A percentile compares a stretch with the other conserved stretches of the same genome.
Evolutionary conservation across 73 alveolate genomes (phyloP).

Genomic region (Tetrahymena thermophila): DNA sequence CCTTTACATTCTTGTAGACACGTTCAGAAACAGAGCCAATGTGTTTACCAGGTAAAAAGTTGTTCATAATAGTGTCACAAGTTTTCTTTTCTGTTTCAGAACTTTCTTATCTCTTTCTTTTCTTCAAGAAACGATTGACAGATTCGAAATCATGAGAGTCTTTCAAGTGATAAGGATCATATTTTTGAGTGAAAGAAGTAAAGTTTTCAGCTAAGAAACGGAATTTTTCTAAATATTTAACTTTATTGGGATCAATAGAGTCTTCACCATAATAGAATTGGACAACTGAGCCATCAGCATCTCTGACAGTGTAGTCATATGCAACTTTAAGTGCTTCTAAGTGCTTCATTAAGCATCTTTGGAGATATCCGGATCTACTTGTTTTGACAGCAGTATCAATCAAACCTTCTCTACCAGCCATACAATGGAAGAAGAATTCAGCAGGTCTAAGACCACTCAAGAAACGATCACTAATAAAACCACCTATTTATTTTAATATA

Average conservation of each 20-base stretch:
- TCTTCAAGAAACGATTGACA: slow-evolving; percentile 35
- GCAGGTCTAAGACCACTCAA: slow-evolving; percentile 95
- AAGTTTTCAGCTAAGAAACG: slow-evolving; percentile 83
- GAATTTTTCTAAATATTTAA: slow-evolving; percentile 80
- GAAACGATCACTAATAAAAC: slow-evolving; percentile 94
- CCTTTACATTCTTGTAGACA: slow-evolving; percentile 56
- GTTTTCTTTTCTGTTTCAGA: slow-evolving; percentile 23
- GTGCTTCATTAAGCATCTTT: slow-evolving; percentile 93
- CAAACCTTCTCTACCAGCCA: slow-evolving; percentile 94
- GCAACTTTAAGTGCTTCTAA: slow-evolving; percentile 84
- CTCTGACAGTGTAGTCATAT: slow-evolving; percentile 97
- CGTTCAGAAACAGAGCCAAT: slow-evolving; percentile 80
- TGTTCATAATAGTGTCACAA: slow-evolving; percentile 75
- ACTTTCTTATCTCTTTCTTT: slow-evolving; percentile 17
- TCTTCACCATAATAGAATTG: slow-evolving; percentile 97
- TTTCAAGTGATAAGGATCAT: slow-evolving; percentile 61
- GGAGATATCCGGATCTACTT: slow-evolving; percentile 92
- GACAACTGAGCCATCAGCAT: slow-evolving; percentile 93
- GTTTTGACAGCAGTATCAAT: slow-evolving; percentile 99
- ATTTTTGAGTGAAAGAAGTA: slow-evolving; percentile 58
- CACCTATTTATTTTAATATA: slow-evolving; percentile 40
- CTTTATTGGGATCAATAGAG: slow-evolving; percentile 81
- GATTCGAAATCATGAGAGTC: slow-evolving; percentile 49
- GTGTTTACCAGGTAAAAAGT: slow-evolving; percentile 74
- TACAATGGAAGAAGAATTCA: slow-evolving; percentile 85